These are phyloP conservation scores for Globisporangium nunn DNA, from an alignment of 352 stramenopile species.

Conservation along the genomic window DNA sequence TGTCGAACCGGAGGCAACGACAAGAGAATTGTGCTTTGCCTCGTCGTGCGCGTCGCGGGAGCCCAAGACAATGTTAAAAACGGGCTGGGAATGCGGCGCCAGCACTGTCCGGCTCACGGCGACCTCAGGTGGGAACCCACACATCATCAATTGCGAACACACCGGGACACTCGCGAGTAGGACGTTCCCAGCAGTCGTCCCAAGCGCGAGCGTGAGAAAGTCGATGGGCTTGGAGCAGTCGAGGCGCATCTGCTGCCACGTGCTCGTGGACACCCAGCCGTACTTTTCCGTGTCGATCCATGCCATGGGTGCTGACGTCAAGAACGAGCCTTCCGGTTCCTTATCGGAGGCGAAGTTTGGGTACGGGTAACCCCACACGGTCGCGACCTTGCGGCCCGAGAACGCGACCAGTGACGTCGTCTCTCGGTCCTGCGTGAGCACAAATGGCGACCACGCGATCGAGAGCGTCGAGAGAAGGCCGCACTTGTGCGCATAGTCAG, in stretches of 20 bases:
- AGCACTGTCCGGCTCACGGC: slow-evolving; percentile 41
- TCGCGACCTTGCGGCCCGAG: slow-evolving; percentile 51
- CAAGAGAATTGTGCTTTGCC: slow-evolving; percentile 42
- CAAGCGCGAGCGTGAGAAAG: slow-evolving; percentile 37
- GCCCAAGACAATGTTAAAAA: slow-evolving; percentile 48
- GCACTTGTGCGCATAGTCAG: slow-evolving; percentile 51
- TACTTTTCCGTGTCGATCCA: slow-evolving; percentile 65
- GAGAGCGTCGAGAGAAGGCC: slow-evolving; percentile 55
- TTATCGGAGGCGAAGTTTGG: slow-evolving; percentile 25
- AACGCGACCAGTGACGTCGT: slow-evolving; percentile 64
- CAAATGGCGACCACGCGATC: slow-evolving; percentile 67
- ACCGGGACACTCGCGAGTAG: slow-evolving; percentile 39
- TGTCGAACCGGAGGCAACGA: slow-evolving; percentile 52
- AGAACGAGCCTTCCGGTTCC: slow-evolving; percentile 11
- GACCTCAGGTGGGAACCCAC: slow-evolving; percentile 14
- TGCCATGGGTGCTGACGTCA: slow-evolving; percentile 23
- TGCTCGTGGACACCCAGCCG: slow-evolving; percentile 58
- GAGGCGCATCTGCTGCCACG: slow-evolving; percentile 62
- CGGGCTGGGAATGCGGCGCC: slow-evolving; percentile 50
- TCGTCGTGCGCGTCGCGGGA: slow-evolving; percentile 44
- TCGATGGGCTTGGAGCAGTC: slow-evolving; percentile 12
- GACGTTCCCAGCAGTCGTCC: slow-evolving; percentile 56
- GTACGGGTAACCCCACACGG: slow-evolving; percentile 61
- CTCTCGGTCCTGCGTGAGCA: slow-evolving; percentile 29
- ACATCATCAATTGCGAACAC: neutral